Evolutionary conservation across 2,329 filamentous ascomycete genomes (phyloP), one percentile per base, ranked within the genome.

Genomic region (Penicillium aurantiogriseum): DNA sequence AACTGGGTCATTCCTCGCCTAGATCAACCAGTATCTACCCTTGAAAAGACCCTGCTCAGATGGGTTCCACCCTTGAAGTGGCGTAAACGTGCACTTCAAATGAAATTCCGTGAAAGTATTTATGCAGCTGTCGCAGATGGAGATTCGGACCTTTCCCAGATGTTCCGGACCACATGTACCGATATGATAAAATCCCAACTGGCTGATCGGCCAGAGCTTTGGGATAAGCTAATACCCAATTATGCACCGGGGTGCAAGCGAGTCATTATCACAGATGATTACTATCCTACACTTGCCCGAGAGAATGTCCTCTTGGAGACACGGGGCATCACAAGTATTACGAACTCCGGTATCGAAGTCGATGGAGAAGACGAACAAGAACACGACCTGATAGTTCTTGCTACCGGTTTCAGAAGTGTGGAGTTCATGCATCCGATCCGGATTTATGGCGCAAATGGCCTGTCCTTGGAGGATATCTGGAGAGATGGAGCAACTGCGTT

Each of bases 351-450:
- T 0, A 78, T 86, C 49, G 71, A 78, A 25, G 76, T 83, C 0
- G 75, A 73, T 2, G 77, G 72, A 3, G 67, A 65, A 3, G 74
- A 75, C n/a, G 54, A 51, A 3, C 69, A 78, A 43, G 76, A 81
- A 21, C 81, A 81, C 64, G 84, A 86, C 63, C 68, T 85, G 19
- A 76, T 87, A 15, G 73, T 87, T 25, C 76, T 82, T 8, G 84
- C 84, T 0, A 87, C 84, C 0, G 84, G 84, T 0, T 87, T 87
- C 74, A 76, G 79, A 25, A 81, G 84, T 0, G 78, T 82, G 0
- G 80, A 86, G 45, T 86, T 86, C 69, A 78, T 86, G 75, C 77
- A 81, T 62, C 83, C 83, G 0, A 84, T 87, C 60, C 71, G 80
- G 25, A 74, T 86, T 19, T 76, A 71, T 10, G 84, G 83, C 6